phyloP scores from a whole-genome alignment of 768 basidiomycete genomes.

The Rhodotorula graminis region DNA sequence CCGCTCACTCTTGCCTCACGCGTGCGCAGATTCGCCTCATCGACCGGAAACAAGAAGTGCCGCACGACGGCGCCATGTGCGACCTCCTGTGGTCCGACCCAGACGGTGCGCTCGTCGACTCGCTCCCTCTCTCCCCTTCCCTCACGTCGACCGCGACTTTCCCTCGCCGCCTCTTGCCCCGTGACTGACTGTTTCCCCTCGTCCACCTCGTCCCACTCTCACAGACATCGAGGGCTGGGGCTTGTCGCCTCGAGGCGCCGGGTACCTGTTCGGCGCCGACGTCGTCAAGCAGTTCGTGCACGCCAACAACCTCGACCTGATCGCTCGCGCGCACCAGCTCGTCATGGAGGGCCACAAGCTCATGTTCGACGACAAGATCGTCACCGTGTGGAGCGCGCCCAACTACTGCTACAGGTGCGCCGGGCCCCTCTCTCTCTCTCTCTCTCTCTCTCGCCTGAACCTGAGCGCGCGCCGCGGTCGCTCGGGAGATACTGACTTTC shows the following conservation, averaged over 20 bases:
- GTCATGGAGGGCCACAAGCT: constrained; percentile 64
- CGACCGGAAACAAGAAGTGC: constrained; percentile 94
- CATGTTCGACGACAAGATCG: constrained; percentile 92
- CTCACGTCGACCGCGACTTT: background rate
- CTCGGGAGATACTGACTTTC: background rate
- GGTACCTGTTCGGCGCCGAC: constrained; percentile 88
- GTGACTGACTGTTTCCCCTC: too few relatives aligned
- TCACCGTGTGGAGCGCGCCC: constrained; percentile 96
- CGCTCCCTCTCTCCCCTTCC: background rate
- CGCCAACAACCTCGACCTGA: constrained; percentile 85
- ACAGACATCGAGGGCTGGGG: constrained; percentile 91
- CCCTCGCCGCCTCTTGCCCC: background rate
- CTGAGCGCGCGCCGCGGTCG: too few relatives aligned
- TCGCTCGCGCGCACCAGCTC: constrained; percentile 94
- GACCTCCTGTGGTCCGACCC: constrained; percentile 99
- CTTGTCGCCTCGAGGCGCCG: constrained; percentile 93
- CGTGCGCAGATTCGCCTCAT: constrained; percentile 71
- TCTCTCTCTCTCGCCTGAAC: too few relatives aligned
- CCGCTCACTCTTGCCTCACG: background rate
- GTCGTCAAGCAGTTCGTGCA: constrained; percentile 85
- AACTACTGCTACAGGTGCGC: constrained; percentile 96
- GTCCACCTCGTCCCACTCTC: background rate
- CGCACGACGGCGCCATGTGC: constrained; percentile 98
- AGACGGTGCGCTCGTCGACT: constrained; percentile 60
- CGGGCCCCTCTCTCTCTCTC: constrained; percentile 1